Conservation (phyloP, 805 yeast genomes). For the Saccharomycopsis schoenii region DNA sequence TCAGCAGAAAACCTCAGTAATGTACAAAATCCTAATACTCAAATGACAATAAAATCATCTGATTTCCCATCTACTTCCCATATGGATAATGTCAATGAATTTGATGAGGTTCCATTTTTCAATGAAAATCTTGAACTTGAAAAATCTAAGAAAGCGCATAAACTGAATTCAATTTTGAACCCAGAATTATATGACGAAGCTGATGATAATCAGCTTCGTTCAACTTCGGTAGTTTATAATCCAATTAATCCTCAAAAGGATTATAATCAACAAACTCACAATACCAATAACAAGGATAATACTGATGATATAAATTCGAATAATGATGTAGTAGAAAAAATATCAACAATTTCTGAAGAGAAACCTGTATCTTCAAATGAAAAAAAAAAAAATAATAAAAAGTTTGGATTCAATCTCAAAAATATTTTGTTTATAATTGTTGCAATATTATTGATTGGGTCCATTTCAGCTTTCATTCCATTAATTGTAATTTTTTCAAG, state of each 20-base stretch:
- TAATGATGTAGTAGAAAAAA: neutral
- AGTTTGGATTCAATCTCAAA: neutral
- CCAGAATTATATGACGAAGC: neutral
- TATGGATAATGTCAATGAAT: neutral
- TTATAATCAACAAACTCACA: neutral
- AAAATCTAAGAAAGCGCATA: neutral
- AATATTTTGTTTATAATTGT: conserved; percentile 3
- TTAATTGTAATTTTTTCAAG: conserved; percentile 23
- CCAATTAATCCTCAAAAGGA: neutral
- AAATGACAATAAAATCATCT: neutral
- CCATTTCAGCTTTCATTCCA: conserved; percentile 11
- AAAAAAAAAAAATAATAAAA: neutral
- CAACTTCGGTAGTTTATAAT: neutral
- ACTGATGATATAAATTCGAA: neutral
- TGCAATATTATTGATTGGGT: conserved; percentile 1
- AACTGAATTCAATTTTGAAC: neutral
- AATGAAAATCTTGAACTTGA: conserved; percentile 6
- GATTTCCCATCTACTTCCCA: neutral
- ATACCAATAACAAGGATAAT: neutral
- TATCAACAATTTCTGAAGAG: neutral
- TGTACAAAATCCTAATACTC: neutral
- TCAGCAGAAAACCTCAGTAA: neutral
- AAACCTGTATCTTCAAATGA: neutral
- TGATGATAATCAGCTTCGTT: neutral
- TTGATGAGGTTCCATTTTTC: conserved; percentile 8